phyloP scores from a whole-genome alignment of 228 moss, liverwort and hornwort species.

The Sphagnum fallax region DNA sequence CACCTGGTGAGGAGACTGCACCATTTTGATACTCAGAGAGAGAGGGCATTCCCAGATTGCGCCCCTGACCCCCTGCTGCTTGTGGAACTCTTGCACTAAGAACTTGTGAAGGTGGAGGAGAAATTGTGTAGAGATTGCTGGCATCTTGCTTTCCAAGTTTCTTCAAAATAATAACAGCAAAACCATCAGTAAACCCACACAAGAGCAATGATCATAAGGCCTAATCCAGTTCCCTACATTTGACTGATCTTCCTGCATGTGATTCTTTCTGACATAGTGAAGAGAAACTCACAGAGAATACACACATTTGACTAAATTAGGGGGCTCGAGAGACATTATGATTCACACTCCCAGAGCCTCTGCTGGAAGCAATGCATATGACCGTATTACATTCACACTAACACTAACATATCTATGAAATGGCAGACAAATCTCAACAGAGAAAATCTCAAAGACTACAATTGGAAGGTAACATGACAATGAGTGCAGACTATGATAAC shows the following conservation, averaged over 20 bases:
- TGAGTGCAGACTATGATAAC: no score
- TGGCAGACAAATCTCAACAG: no score
- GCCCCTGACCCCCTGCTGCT: constrained; percentile 14
- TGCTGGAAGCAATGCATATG: no score
- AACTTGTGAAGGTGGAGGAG: constrained; percentile 8
- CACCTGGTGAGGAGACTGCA: constrained; percentile 12
- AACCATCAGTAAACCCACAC: neutral
- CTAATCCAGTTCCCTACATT: no score
- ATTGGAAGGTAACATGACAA: no score
- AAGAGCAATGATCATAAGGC: no score
- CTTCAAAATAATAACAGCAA: constrained; percentile 6
- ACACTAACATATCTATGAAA: no score
- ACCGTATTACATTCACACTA: no score
- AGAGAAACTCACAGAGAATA: constrained; percentile 4
- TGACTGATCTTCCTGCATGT: neutral
- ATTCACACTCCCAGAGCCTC: no score
- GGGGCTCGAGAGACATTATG: neutral
- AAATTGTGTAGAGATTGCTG: constrained; percentile 7
- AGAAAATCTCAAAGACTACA: no score
- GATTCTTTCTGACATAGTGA: constrained; percentile 2
- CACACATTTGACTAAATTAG: neutral
- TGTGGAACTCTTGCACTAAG: no score
- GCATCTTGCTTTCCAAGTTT: constrained; percentile 30
- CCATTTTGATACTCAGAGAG: constrained; percentile 46
- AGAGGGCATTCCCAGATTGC: constrained; percentile 18